Percentiles rank a stretch among this genome's conserved stretches.
These are phyloP conservation scores for Fusarium nisikadoi DNA, from an alignment of 2,329 filamentous ascomycete genomes.

Conservation along the genomic window DNA sequence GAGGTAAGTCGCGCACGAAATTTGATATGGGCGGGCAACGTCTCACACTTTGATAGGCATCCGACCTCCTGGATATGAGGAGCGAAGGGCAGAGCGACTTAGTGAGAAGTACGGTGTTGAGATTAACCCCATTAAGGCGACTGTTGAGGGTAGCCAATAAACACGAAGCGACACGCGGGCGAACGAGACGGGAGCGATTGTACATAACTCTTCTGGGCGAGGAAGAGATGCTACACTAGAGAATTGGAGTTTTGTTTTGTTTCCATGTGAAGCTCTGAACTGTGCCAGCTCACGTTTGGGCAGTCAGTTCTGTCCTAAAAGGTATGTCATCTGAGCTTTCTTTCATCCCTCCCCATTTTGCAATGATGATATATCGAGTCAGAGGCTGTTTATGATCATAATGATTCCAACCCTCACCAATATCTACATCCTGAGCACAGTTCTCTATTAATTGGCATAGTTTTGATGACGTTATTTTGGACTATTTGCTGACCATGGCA, in stretches of 20 bases:
- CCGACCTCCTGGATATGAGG: conserved; percentile 82
- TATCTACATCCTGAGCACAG: conserved; percentile 37
- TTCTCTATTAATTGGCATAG: neutral
- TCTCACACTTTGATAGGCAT: conserved; percentile 68
- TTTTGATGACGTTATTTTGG: neutral
- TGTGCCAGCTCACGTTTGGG: conserved; percentile 37
- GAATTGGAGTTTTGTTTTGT: conserved; percentile 53
- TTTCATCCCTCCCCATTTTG: conserved; percentile 15
- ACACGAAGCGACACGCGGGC: conserved; percentile 28
- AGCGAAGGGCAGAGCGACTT: conserved; percentile 82
- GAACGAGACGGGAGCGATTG: conserved; percentile 46
- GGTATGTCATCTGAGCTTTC: conserved; percentile 38
- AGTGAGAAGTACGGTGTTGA: conserved; percentile 91
- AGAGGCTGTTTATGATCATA: conserved; percentile 61
- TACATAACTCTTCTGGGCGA: conserved; percentile 53
- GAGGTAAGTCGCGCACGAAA: conserved; percentile 67
- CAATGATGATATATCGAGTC: conserved; percentile 56
- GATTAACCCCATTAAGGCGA: conserved; percentile 72
- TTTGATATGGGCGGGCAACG: neutral
- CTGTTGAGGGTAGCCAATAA: conserved; percentile 57
- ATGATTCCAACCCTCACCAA: conserved; percentile 54
- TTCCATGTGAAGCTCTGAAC: conserved; percentile 42
- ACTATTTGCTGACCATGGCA: conserved; percentile 9
- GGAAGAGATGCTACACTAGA: conserved; percentile 53
- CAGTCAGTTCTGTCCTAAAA: conserved; percentile 25